Percentiles rank a stretch among this genome's conserved stretches.
phyloP scores from a whole-genome alignment of 2,329 filamentous ascomycete species.

The Fusarium musae region DNA sequence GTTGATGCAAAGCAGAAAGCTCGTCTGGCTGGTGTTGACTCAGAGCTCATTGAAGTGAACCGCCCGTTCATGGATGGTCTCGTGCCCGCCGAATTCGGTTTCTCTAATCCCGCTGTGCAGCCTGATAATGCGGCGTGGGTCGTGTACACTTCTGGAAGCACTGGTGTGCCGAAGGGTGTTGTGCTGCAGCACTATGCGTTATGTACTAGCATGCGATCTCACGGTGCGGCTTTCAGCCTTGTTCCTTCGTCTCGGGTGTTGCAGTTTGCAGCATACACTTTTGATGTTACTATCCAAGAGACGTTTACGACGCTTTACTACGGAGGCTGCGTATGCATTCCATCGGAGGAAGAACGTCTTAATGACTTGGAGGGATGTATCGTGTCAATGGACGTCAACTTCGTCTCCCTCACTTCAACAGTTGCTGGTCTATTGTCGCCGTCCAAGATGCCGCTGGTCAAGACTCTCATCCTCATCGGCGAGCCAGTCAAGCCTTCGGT shows the following conservation, averaged over 20 bases:
- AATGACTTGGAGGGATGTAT: neutral
- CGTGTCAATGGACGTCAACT: neutral
- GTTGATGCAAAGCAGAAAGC: neutral
- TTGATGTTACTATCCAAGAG: constrained; percentile 5
- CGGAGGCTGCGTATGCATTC: neutral
- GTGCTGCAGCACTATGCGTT: neutral
- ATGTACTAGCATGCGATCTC: neutral
- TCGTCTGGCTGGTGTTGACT: neutral
- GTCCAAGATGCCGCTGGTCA: neutral
- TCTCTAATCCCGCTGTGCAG: neutral
- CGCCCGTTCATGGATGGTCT: neutral
- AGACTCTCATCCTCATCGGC: neutral
- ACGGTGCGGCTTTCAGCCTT: neutral
- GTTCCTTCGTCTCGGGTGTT: neutral
- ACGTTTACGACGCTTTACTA: neutral
- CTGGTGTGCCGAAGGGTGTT: neutral
- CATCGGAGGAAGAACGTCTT: neutral
- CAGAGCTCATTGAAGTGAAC: neutral
- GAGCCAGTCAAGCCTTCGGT: neutral
- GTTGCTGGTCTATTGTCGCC: neutral
- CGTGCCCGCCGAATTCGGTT: neutral
- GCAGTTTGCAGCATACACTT: neutral
- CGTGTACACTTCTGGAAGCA: neutral
- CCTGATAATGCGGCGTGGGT: neutral
- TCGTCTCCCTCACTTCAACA: neutral